A percentile compares a stretch with the other conserved stretches of the same genome.
These are phyloP conservation scores for Tetrahymena malaccensis DNA, from an alignment of 73 alveolate species.

Conservation along the genomic window DNA sequence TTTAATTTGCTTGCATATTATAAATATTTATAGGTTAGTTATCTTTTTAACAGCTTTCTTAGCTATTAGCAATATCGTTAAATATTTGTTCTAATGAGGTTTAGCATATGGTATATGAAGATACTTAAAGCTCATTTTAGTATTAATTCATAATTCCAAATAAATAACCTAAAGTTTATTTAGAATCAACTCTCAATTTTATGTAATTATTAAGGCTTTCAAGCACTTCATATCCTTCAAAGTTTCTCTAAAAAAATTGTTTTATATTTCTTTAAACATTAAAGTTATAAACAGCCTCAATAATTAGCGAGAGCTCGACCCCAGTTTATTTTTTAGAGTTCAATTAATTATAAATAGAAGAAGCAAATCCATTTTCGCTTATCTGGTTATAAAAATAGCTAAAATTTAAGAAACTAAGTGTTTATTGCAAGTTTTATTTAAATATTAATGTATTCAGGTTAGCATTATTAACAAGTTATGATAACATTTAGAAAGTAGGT, in stretches of 20 bases:
- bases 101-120: constrained; percentile 47
- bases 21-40: background rate
- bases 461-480: background rate
- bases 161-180: constrained; percentile 19
- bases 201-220: constrained; percentile 35
- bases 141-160: constrained; percentile 31
- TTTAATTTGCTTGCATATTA: background rate
- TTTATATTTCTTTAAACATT: constrained; percentile 1
- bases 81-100: constrained; percentile 47
- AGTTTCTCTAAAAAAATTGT: background rate
- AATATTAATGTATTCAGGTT: constrained; percentile 1
- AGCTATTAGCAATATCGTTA: constrained; percentile 23
- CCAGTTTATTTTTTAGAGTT: constrained; percentile 19
- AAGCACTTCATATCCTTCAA: constrained; percentile 21
- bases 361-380: constrained; percentile 18
- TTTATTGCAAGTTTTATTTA: background rate
- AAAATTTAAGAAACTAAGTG: background rate
- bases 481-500: constrained; percentile 5
- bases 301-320: constrained; percentile 25
- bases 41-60: background rate
- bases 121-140: constrained; percentile 44
- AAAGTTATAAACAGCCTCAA: constrained; percentile 46
- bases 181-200: constrained; percentile 13
- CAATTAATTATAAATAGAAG: constrained; percentile 30
- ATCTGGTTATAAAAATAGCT: background rate